A percentile compares a stretch with the other conserved stretches of the same genome.
Evolutionary conservation across 2,329 filamentous ascomycete genomes (phyloP).

Genomic region (Chaetomiaceae sp.): DNA sequence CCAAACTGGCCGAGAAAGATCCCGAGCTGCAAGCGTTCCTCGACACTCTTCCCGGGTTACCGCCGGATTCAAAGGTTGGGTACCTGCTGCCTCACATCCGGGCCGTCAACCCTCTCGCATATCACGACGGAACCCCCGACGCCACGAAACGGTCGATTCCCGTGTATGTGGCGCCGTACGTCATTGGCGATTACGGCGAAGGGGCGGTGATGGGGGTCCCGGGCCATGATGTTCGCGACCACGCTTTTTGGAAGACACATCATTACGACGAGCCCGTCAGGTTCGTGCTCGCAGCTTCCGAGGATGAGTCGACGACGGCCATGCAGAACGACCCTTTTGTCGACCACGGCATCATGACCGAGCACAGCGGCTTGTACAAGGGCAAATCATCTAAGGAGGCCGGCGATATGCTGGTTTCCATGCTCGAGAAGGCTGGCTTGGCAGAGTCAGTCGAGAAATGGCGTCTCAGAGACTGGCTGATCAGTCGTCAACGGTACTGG

Average conservation of each 20-base stretch:
- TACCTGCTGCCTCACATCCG: constrained; percentile 60
- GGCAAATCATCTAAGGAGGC: constrained; percentile 61
- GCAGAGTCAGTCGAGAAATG: constrained; percentile 66
- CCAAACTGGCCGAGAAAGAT: constrained; percentile 55
- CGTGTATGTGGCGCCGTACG: constrained; percentile 79
- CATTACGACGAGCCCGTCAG: constrained; percentile 55
- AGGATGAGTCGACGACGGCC: constrained; percentile 43
- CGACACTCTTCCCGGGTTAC: constrained; percentile 53
- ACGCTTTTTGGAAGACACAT: constrained; percentile 75
- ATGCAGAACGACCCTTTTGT: constrained; percentile 53
- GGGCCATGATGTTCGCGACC: constrained; percentile 74
- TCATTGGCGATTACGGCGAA: constrained; percentile 78
- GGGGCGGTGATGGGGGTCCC: constrained; percentile 91
- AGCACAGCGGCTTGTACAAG: constrained; percentile 59
- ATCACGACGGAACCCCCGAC: constrained; percentile 48
- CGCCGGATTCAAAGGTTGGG: constrained; percentile 58
- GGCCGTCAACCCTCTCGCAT: constrained; percentile 62
- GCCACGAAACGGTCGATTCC: constrained; percentile 57
- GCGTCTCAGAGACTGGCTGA: constrained; percentile 83
- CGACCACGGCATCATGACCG: constrained; percentile 63
- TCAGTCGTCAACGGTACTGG: constrained; percentile 92
- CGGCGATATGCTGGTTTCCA: constrained; percentile 54
- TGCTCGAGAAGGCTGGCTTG: constrained; percentile 52
- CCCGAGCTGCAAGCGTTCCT: constrained; percentile 63
- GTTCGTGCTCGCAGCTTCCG: constrained; percentile 55